Evolutionary conservation across 495 filamentous ascomycete species (phyloP), one percentile per base, ranked within the genome.

Genomic region (Cetradonia linearis): DNA sequence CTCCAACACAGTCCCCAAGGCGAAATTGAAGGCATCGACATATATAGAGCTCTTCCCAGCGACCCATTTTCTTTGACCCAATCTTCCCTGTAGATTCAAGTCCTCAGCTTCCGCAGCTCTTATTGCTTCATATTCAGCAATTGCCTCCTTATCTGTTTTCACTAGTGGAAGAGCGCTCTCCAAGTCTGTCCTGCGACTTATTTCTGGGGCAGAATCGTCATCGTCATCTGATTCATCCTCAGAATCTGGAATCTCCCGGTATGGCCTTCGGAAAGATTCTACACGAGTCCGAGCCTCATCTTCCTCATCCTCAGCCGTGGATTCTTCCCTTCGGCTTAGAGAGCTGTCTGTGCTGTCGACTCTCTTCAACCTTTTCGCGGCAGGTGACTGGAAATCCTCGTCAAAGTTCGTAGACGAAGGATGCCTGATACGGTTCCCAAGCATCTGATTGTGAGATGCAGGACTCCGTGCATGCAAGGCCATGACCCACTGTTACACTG

Each of bases 21-120:
- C 90, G 18, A 96, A 74, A 70, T 96, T 95, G 78, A 98, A 98
- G 23, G 92, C 93, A 71, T 98, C 92, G 18, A 96, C 90, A 65
- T 98, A 98, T 57, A 98, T 91, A 5, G 93, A 97, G 65, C 85
- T 95, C 67, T 76, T 81, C 5, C 83, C 83, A 53, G 74, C 77
- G 28, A 77, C 67, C 83, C 83, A 86, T 63, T 76, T 80, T 7
- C 78, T 70, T 65, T 81, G 72, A 42, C 74, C 76, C 47, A 85
- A 61, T 16, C 81, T 75, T 50, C 72, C 72, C 58, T 81, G 71
- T 6, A 81, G 54, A 11, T 67, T 69, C 10, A 69, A 60, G 20
- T 74, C 63, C 13, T 64, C 64, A 18, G 68, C 73, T 36, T 80
- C 68, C 18, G 70, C 72, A 47, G 75, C 73, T 33, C 73, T 69